Conservation (phyloP, 164 flowering plant genomes). For the Kalanchoe fedtschenkoi region DNA sequence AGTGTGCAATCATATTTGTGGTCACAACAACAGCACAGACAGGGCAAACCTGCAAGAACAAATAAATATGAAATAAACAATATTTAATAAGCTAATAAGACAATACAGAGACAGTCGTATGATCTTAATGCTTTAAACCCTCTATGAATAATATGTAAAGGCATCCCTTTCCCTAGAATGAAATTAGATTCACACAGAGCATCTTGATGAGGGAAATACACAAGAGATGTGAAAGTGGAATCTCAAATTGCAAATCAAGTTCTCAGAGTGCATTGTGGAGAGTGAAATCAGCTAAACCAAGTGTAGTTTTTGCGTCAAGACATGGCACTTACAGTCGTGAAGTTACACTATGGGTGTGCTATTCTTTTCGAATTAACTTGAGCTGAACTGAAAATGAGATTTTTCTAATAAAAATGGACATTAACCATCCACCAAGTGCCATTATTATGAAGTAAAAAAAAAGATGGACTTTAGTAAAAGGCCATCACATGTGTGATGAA, state of each 20-base stretch:
- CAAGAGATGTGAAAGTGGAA: not conserved
- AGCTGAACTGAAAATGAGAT: too few relatives aligned
- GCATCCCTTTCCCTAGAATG: too few relatives aligned
- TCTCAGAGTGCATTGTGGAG: not conserved
- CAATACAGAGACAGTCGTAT: not conserved
- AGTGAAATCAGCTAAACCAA: not conserved
- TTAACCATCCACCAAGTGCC: too few relatives aligned
- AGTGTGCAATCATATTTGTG: slow-evolving; percentile 6
- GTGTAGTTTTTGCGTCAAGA: not conserved
- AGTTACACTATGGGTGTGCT: too few relatives aligned
- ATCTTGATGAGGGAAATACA: not conserved
- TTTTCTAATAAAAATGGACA: too few relatives aligned
- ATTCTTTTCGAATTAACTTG: too few relatives aligned
- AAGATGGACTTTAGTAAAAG: too few relatives aligned
- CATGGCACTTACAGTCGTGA: not conserved
- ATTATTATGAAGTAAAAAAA: too few relatives aligned
- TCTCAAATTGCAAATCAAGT: not conserved
- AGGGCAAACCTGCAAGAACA: slow-evolving; percentile 8
- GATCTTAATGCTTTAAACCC: not conserved
- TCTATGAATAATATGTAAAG: not conserved
- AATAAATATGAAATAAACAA: not conserved
- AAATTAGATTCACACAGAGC: not conserved
- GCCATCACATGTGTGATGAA: too few relatives aligned
- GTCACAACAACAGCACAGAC: slow-evolving; percentile 6
- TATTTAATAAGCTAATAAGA: not conserved